Base-by-base conservation (phyloP, 495 filamentous ascomycete genomes). In the Pseudevernia furfuracea region DNA sequence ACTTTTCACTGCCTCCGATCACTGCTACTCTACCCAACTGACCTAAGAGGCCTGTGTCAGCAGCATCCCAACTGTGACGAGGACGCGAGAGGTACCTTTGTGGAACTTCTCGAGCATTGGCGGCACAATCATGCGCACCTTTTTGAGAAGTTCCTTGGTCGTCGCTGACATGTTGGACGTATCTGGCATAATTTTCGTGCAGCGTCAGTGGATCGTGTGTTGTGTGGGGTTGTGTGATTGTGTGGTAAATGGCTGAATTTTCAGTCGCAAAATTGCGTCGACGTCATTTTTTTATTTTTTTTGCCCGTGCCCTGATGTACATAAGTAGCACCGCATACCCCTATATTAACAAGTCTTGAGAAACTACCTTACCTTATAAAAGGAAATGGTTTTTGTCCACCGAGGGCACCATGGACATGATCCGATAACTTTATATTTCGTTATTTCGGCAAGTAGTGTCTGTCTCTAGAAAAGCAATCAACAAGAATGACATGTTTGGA, bases 61-160 rank as follows among this genome's bases (percentile, higher is more conserved):
- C 62, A 57, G 70, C 43, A 69, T 61, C 64, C 43, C 28, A 41
- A 21, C 15, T 34, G 21, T 57, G 30, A 43, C 25, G 17, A 46
- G 52, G 66, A 65, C 63, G 58, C 10, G 12, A 52, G 19, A 44
- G n/a, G 30, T 70, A 92, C 93, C 94, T 86, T 98, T 98, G 74
- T 98, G 94, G 72, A 98, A 97, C 66, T 84, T 92, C 71, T 94
- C 91, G 15, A 97, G 83, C 88, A 98, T 88, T 12, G 94, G 94
- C 49, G 94, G 94, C 56, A 98, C 83, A 74, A 98, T 89, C 74
- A 88, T 91, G 79, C 89, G 88, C 72, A 93, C 92, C 73, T 89
- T 91, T 59, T 77, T 73, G 30, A 98, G 80, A 38, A 96, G 78
- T 62, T 89, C 87, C 74, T 87, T 87, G n/a, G 86, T 86, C 4